A percentile compares a stretch with the other conserved stretches of the same genome.
Conservation (phyloP, 306 rosid genomes). For the Medicago truncatula region DNA sequence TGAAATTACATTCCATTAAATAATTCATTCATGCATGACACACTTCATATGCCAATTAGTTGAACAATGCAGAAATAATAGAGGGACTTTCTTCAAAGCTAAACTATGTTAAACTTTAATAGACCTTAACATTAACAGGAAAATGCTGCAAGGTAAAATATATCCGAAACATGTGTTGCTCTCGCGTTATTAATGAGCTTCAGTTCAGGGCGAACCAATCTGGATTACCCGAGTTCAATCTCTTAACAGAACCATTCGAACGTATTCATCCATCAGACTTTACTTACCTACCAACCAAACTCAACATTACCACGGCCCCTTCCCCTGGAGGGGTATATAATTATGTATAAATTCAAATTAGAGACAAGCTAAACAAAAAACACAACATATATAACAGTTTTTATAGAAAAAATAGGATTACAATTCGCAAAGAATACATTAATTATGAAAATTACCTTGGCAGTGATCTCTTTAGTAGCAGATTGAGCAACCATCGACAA, state of each 20-base stretch:
- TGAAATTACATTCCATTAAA: conserved; percentile 4
- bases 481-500: conserved; percentile 89
- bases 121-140: background rate
- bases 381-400: background rate
- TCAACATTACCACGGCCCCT: background rate
- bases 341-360: background rate
- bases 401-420: background rate
- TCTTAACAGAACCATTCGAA: background rate
- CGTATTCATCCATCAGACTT: too few species aligned
- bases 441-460: conserved; percentile 66
- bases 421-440: background rate
- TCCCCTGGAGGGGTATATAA: background rate
- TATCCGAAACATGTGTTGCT: background rate
- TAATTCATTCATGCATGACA: conserved; percentile 24
- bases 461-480: conserved; percentile 80
- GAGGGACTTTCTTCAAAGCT: background rate
- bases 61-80: conserved; percentile 3
- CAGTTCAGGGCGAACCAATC: background rate
- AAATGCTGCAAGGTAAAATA: background rate
- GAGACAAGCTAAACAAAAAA: background rate
- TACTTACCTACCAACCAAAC: background rate
- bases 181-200: background rate
- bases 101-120: background rate
- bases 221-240: background rate
- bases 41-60: background rate